Evolutionary conservation across 2,329 filamentous ascomycete species (phyloP).

Genomic region (Pseudogymnoascus sp.): DNA sequence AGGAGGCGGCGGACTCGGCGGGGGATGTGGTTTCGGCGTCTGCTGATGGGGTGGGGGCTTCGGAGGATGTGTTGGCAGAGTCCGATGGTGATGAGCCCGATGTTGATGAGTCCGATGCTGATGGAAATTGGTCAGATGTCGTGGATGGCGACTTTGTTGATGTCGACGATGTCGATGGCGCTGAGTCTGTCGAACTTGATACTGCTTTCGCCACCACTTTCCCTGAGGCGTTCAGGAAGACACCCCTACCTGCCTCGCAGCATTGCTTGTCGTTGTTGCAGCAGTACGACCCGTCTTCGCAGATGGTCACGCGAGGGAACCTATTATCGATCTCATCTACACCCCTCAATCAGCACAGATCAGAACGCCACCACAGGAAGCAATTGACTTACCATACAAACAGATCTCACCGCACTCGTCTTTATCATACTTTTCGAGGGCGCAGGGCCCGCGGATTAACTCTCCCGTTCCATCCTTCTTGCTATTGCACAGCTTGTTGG

Average conservation of each 20-base stretch:
- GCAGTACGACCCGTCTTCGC: conserved; percentile 8
- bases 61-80: neutral
- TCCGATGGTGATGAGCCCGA: neutral
- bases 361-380: neutral
- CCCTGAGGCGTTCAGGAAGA: neutral
- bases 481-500: conserved; percentile 9
- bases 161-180: neutral
- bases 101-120: neutral
- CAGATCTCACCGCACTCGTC: conserved; percentile 5
- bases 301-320: conserved; percentile 10
- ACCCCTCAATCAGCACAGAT: neutral
- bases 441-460: conserved; percentile 8
- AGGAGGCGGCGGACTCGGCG: neutral
- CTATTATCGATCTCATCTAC: neutral
- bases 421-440: neutral
- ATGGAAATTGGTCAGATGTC: neutral
- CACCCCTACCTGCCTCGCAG: neutral
- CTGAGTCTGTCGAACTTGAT: neutral
- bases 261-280: conserved; percentile 7
- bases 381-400: conserved; percentile 5
- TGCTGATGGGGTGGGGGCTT: neutral
- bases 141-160: neutral
- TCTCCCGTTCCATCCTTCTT: neutral
- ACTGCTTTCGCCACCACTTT: neutral
- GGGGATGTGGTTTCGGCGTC: neutral